Base-by-base conservation (phyloP, 345 rosid genomes). In the Eucalyptus decipiens region DNA sequence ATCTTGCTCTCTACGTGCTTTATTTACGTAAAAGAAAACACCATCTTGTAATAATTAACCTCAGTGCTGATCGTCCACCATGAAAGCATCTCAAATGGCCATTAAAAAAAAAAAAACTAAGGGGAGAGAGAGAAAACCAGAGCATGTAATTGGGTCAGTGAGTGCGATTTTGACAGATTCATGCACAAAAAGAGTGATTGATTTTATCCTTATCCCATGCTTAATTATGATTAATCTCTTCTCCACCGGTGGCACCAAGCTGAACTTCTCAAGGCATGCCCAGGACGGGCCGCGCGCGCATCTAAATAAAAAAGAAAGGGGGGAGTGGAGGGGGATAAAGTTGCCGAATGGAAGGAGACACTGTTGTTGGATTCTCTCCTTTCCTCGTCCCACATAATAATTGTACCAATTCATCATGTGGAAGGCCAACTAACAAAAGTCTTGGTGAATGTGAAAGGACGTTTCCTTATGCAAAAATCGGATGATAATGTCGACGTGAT, bases 361-460 rank as follows among this genome's bases (percentile, higher is more conserved):
- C 85, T 76, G 85, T 76, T 7, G 85, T 40, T 76, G 85, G 85
- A 76, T 76, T 76, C 85, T 76, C 47, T 56, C 30, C 30, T 42
- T 40, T 37, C 47, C 85, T 76, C 85, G 85, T 76, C 85, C 85
- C 85, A 76, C 85, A 76, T 76, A 76, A 76, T 76, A 76, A 76
- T 76, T 76, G 85, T 11, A 21, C 85, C 85, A 6, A 23, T 76
- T 76, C 85, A 76, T 76, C 85, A 76, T 76, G 85, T 40, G 85
- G 30, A 76, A 76, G 85, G 47, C 85, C 85, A 76, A 76, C 85
- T 11, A 76, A 40, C 28, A 76, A 23, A 40, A 40, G 85, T 76
- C 85, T 4, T 76, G 47, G 85, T 2, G 85, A 76, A 76, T 40
- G 30, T 11, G 85, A 76, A 76, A 76, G 85, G 85, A 76, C 85